Conservation (phyloP, 2,329 filamentous ascomycete species). For the Stromatinia cepivora region DNA sequence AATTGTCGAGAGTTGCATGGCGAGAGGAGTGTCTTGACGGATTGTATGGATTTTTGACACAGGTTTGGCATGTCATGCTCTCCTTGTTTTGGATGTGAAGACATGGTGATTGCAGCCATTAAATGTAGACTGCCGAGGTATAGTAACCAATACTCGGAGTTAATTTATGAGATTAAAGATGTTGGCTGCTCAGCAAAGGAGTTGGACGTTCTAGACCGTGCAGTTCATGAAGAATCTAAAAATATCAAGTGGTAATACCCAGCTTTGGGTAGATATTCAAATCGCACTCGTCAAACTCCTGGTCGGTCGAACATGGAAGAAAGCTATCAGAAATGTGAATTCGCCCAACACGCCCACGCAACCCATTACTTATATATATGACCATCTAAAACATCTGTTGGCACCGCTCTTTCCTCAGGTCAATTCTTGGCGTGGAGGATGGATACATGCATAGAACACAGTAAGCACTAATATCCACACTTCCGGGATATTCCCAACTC, state of each 20-base stretch:
- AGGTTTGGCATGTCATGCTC: background rate
- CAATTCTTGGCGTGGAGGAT: slow-evolving; percentile 1
- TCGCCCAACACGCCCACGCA: background rate
- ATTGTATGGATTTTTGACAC: background rate
- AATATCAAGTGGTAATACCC: background rate
- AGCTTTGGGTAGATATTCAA: background rate
- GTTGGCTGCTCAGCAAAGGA: background rate
- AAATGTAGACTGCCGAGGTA: background rate
- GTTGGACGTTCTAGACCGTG: background rate
- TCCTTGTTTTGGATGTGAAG: background rate
- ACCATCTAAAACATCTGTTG: background rate
- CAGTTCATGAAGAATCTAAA: background rate
- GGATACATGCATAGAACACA: slow-evolving; percentile 2
- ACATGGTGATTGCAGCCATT: background rate
- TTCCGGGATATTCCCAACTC: background rate
- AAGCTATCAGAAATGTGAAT: background rate
- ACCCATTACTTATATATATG: background rate
- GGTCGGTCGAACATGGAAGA: background rate
- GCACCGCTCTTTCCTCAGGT: background rate
- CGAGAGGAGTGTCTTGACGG: slow-evolving; percentile 1
- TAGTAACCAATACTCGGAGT: background rate
- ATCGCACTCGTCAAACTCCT: background rate
- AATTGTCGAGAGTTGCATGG: background rate
- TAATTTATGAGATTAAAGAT: background rate
- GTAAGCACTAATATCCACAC: slow-evolving; percentile 12